Evolutionary conservation across 2,329 filamentous ascomycete genomes (phyloP).

Genomic region (Zasmidium citrigriseum): DNA sequence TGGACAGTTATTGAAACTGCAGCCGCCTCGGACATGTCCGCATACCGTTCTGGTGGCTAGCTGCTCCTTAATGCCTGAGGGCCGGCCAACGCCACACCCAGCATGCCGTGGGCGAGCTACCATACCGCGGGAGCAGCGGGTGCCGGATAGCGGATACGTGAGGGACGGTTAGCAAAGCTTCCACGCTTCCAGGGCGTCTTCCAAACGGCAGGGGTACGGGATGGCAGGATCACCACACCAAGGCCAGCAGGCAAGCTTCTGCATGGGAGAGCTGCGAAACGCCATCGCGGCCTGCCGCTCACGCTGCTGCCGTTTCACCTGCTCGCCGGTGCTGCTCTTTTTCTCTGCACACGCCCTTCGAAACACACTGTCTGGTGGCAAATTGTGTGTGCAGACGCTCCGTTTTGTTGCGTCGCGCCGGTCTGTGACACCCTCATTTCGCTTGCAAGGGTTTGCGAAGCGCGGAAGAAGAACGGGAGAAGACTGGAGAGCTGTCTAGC

Average conservation of each 20-base stretch:
- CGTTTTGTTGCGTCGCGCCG: constrained; percentile 9
- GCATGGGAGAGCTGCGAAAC: constrained; percentile 10
- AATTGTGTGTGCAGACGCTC: constrained; percentile 12
- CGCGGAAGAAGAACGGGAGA: constrained; percentile 18
- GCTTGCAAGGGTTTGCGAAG: constrained; percentile 19
- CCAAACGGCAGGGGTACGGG: constrained; percentile 17
- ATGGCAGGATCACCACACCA: constrained; percentile 1
- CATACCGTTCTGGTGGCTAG: constrained; percentile 1
- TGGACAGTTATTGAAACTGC: neutral
- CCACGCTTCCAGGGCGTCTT: constrained; percentile 8
- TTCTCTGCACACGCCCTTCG: constrained; percentile 2
- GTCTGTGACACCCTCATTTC: constrained; percentile 12
- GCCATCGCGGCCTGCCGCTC: neutral
- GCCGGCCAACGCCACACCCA: constrained; percentile 11
- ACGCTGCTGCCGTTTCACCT: constrained; percentile 11
- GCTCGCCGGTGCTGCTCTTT: constrained; percentile 4
- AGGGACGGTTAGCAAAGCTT: constrained; percentile 16
- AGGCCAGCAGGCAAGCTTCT: constrained; percentile 6
- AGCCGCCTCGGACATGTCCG: constrained; percentile 5
- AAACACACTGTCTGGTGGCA: constrained; percentile 11
- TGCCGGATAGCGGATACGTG: neutral
- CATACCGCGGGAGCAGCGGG: constrained; percentile 10
- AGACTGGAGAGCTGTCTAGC: neutral
- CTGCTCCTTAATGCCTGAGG: constrained; percentile 7
- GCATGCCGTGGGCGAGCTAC: constrained; percentile 3